Evolutionary conservation across 345 rosid genomes (phyloP).

Genomic region (Hevea brasiliensis): DNA sequence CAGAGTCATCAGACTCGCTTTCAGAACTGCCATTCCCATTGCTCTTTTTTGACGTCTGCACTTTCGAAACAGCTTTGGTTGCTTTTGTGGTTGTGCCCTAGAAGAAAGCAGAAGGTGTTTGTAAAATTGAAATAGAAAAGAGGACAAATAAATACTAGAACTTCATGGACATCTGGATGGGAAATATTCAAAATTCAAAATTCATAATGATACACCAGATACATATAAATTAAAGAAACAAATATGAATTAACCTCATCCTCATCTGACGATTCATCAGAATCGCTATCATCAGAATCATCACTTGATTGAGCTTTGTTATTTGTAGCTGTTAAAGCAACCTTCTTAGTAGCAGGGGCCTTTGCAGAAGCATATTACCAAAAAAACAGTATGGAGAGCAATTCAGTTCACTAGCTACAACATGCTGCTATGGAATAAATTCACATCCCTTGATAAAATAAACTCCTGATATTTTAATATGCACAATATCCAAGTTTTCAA

Average conservation of each 20-base stretch:
- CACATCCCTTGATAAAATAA: no score
- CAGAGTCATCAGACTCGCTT: neutral
- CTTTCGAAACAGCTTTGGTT: neutral
- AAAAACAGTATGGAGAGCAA: no score
- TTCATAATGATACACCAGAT: neutral
- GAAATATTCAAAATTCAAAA: neutral
- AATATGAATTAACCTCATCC: constrained; percentile 9
- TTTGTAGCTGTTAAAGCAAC: constrained; percentile 5
- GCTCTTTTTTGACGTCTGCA: neutral
- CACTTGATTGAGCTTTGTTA: constrained; percentile 22
- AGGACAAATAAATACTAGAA: neutral
- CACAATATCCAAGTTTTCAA: no score
- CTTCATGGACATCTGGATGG: neutral
- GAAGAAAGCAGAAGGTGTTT: neutral
- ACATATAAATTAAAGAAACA: neutral
- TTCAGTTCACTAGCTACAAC: no score
- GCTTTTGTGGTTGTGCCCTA: neutral
- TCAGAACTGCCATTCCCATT: neutral
- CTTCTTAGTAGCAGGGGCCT: constrained; percentile 17
- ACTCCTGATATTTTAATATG: no score
- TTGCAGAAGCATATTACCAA: constrained; percentile 4
- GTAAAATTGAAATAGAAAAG: neutral
- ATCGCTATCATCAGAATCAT: constrained; percentile 23
- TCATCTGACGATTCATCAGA: constrained; percentile 20
- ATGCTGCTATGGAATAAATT: neutral